Base-by-base conservation (phyloP, 2,329 filamentous ascomycete species). In the Myrmaecium sp. region DNA sequence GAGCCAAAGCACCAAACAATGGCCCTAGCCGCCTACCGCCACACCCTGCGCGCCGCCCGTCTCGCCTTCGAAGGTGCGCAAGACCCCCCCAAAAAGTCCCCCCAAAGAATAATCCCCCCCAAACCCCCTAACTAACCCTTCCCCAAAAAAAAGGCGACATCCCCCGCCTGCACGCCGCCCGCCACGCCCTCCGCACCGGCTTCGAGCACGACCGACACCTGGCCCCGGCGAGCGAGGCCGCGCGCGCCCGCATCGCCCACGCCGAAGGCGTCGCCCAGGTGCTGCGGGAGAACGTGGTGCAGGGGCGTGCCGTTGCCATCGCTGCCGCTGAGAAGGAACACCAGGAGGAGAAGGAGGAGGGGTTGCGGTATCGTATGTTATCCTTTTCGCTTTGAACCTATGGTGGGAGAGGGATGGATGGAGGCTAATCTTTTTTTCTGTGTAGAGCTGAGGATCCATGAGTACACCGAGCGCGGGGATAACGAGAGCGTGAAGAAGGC, bases 391-490 rank as follows among this genome's bases (percentile, higher is more conserved):
- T 24, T 5, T 9, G 16, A 17, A 8, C 3, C 17, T n/a, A 5
- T 20, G 15, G 13, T n/a, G n/a, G n/a, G n/a, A n/a, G n/a, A n/a
- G n/a, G n/a, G n/a, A n/a, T n/a, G n/a, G n/a, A n/a, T n/a, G n/a
- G n/a, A n/a, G n/a, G n/a, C n/a, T n/a, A n/a, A n/a, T n/a, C n/a
- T n/a, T n/a, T n/a, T n/a, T n/a, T n/a, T n/a, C n/a, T n/a, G 30
- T 29, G 25, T 25, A 94, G 83, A 77, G 47, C 57, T 95, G 30
- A 67, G 75, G 27, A 94, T 98, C 54, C 89, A 95, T 50, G 68
- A 92, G 33, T 60, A 92, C 37, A 98, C 77, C 16, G 86, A 98
- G 52, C 66, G 81, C 37, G 83, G 89, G 28, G 79, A 95, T 54
- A 98, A 98, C 46, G 83, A 94, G 40, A 80, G 75, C 17, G 70